Evolutionary conservation across 176 grass and related monocot species (phyloP), one percentile per base, ranked within the genome.

Genomic region (Pharus latifolius): DNA sequence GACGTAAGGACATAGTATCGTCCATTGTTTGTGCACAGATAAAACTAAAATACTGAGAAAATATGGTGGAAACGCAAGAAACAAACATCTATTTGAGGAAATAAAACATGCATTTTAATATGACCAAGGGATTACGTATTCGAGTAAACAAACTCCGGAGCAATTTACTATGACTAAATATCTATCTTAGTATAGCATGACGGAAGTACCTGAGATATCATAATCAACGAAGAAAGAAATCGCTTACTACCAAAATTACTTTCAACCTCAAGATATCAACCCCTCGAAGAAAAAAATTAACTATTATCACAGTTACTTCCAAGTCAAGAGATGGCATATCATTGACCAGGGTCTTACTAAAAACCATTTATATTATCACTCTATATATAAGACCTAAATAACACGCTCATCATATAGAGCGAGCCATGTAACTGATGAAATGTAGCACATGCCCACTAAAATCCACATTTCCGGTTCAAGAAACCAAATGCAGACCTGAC

Each of bases 21-120:
- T 0, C 1, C 3, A 6, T 1, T 18, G 35, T 23, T 28, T 62
- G 1, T 51, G 35, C 31, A 52, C 17, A 30, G 17, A 60, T 50
- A 40, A 59, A 29, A 60, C 3, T 72, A 15, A 32, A 58, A 50
- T 73, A 84, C 19, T 29, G 4, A 3, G 54, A 63, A 14, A 64
- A 29, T 0, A 0, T 0, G n/a, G 28, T 13, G 0, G 40, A 73
- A 51, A 30, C 72, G 37, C 63, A 4, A 52, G n/a, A 43, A 63
- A 29, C 0, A 5, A 37, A 20, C 28, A 56, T 19, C 2, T 48
- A 80, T 31, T 46, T 1, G 1, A 15, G 17, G 55, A 45, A 67
- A 78, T 12, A 6, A 75, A 34, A 2, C 18, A 55, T 15, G 28
- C 23, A 74, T 5, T 74, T 74, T 61, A 79, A 85, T 68, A 66